A percentile compares a stretch with the other conserved stretches of the same genome.
These are phyloP conservation scores for Scleromitrula shiraiana DNA, from an alignment of 2,329 filamentous ascomycete genomes.

Conservation along the genomic window DNA sequence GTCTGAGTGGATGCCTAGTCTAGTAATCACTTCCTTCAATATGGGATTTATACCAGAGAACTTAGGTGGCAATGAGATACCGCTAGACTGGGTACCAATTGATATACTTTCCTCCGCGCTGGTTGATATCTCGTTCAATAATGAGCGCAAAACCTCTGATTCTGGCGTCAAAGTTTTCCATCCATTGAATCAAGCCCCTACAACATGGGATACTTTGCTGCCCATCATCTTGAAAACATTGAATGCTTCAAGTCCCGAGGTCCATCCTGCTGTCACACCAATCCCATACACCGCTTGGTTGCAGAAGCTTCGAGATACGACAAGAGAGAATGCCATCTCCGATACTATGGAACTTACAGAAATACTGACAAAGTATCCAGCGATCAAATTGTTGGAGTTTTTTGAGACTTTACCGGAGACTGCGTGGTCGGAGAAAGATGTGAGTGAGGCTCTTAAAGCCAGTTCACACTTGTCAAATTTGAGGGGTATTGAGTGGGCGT, in stretches of 20 bases:
- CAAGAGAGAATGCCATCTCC: neutral
- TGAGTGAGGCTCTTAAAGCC: neutral
- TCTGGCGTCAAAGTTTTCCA: neutral
- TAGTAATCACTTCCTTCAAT: neutral
- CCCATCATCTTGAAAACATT: neutral
- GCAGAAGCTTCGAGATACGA: neutral
- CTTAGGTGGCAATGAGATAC: neutral
- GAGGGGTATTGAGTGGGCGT: neutral
- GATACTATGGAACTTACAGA: neutral
- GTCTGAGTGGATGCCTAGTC: neutral
- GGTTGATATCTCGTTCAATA: neutral
- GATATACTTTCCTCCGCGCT: constrained; percentile 1
- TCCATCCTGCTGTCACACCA: neutral
- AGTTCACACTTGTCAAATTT: neutral
- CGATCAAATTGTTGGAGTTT: neutral
- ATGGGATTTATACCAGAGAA: neutral
- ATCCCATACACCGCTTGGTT: neutral
- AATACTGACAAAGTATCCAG: neutral
- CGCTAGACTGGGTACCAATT: constrained; percentile 2
- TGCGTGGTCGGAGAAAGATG: neutral
- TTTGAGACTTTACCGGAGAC: neutral
- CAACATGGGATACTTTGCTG: neutral
- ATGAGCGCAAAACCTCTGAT: neutral
- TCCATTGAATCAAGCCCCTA: neutral
- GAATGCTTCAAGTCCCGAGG: neutral